Base-by-base conservation (phyloP, 225 moss, liverwort and hornwort genomes). In the Ulota crispa region DNA sequence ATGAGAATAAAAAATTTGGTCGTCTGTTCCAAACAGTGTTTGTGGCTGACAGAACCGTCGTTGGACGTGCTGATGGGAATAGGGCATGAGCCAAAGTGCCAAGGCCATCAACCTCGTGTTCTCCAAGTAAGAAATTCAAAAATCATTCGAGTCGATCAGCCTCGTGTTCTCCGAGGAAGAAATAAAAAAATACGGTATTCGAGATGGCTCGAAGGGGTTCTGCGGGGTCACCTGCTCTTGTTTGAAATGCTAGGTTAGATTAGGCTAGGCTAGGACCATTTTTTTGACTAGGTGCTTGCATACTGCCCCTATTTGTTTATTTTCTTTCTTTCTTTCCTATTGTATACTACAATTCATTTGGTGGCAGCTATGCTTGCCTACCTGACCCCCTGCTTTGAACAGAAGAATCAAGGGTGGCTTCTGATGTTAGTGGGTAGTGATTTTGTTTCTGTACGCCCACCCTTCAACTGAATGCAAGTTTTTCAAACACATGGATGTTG, bases 341-440 rank as follows among this genome's bases (percentile, higher is more conserved):
- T 81, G 73, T 73, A 81, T 24, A 78, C 31, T 81, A 78, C 0
- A 56, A 84, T 84, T 87, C 57, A 28, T 73, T 66, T 9, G 78
- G 81, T 84, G 56, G 77, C 73, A 54, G 64, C 36, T 73, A 18
- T 50, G 50, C 50, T 50, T 50, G 77, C 55, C 55, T 77, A 63
- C 82, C 55, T 79, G 45, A 36, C 28, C 74, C 56, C 69, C 47
- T 75, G 69, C 80, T 84, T 16, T 53, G 68, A 70, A 59, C 67
- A 72, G 72, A 45, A 53, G 67, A 50, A 16, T 50, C 13, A 72
- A 60, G 32, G 42, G 80, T 59, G 50, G 36, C 34, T 68, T 50
- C 15, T 82, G 26, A 52, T 67, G 7, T 61, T 60, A 61, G 60
- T 68, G 23, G 26, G 26, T 61, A 53, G 77, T 30, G 18, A 73